A percentile compares a stretch with the other conserved stretches of the same genome.
phyloP scores from a whole-genome alignment of 371 early-diverging fungal species.

The Zancudomyces culisetae region DNA sequence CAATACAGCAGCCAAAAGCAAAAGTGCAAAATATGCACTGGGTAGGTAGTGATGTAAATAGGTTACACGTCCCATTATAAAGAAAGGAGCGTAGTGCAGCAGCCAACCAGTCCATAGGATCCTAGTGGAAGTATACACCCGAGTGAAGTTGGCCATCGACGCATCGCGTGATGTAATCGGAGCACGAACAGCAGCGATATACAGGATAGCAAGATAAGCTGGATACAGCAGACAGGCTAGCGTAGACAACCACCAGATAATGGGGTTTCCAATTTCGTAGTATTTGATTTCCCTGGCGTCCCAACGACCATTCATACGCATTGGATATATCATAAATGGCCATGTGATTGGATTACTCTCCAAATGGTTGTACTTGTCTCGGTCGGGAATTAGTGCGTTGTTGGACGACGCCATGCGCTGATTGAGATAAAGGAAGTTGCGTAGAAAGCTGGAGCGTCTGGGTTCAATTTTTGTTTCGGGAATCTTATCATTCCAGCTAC shows the following conservation, averaged over 20 bases:
- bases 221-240: conserved; percentile 39
- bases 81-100: conserved; percentile 95
- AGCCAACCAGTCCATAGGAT: conserved; percentile 79
- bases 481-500: conserved; percentile 59
- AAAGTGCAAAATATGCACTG: conserved; percentile 84
- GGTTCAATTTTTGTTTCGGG: conserved; percentile 27
- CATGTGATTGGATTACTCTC: conserved; percentile 86
- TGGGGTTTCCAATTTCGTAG: conserved; percentile 91
- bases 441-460: conserved; percentile 45
- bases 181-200: neutral
- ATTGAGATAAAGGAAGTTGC: conserved; percentile 86
- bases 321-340: conserved; percentile 81
- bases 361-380: conserved; percentile 84
- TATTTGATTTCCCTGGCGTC: conserved; percentile 73
- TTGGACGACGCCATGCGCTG: conserved; percentile 97
- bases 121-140: conserved; percentile 55
- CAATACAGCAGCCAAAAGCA: conserved; percentile 41
- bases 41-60: conserved; percentile 98
- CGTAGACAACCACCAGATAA: conserved; percentile 86
- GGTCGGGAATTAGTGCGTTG: conserved; percentile 95
- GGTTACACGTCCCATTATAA: conserved; percentile 92
- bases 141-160: conserved; percentile 33
- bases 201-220: conserved; percentile 16
- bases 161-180: neutral
- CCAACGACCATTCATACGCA: conserved; percentile 93